A percentile compares a stretch with the other conserved stretches of the same genome.
Conservation (phyloP, 2,329 filamentous ascomycete genomes). For the Teratosphaeria gauchensis region DNA sequence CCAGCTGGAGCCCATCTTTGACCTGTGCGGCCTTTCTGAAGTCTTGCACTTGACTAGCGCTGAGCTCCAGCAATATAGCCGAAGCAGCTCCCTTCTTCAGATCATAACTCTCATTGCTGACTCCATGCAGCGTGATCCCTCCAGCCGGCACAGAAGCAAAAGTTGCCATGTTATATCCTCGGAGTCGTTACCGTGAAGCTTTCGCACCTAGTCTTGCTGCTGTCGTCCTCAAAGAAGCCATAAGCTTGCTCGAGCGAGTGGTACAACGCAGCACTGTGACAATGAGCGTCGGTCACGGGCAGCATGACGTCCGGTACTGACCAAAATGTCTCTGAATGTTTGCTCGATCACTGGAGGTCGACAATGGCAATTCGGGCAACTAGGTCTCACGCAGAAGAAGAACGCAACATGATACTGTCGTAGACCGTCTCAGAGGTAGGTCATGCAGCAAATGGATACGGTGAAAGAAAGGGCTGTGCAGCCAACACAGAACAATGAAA, state of each 20-base stretch:
- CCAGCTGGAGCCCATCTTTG: constrained; percentile 22
- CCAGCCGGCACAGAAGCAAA: constrained; percentile 7
- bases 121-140: constrained; percentile 21
- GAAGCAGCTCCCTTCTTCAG: constrained; percentile 12
- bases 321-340: neutral
- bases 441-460: too few relatives aligned
- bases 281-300: neutral
- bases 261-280: neutral
- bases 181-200: constrained; percentile 2
- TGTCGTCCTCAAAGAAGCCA: constrained; percentile 11
- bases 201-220: neutral
- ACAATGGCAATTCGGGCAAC: neutral
- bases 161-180: constrained; percentile 10
- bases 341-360: neutral
- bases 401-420: too few relatives aligned
- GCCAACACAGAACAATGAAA: too few relatives aligned
- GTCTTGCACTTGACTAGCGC: constrained; percentile 22
- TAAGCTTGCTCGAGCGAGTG: constrained; percentile 5
- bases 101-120: constrained; percentile 7
- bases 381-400: too few relatives aligned
- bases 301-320: neutral
- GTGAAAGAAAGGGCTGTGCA: too few relatives aligned
- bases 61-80: constrained; percentile 24
- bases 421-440: too few relatives aligned
- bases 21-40: constrained; percentile 21